phyloP scores from a whole-genome alignment of 2,329 filamentous ascomycete species.

The Colletotrichum sp. region DNA sequence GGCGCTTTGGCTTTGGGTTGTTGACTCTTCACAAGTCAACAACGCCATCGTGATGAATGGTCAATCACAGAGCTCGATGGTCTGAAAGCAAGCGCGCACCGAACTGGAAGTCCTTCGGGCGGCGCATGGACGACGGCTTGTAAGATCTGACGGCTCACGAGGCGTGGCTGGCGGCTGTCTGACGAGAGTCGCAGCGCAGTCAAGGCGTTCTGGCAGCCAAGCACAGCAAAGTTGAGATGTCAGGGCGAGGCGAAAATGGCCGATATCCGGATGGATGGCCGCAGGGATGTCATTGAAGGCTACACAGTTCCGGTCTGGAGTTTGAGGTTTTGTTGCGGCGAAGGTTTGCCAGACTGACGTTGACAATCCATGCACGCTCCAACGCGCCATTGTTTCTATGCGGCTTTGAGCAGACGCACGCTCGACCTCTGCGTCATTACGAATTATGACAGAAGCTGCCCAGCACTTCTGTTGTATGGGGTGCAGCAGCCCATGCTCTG shows the following conservation, averaged over 20 bases:
- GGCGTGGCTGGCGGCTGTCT: neutral
- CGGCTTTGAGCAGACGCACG: neutral
- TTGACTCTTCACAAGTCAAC: neutral
- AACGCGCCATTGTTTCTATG: neutral
- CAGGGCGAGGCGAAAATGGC: neutral
- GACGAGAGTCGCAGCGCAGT: neutral
- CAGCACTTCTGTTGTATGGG: neutral
- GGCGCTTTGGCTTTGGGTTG: neutral
- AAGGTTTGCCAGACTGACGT: neutral
- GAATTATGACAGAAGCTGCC: conserved; percentile 3
- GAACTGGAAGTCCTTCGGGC: neutral
- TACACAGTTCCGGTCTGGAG: conserved; percentile 5
- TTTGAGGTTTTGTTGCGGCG: conserved; percentile 3
- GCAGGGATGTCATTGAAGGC: neutral
- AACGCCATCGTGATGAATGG: neutral
- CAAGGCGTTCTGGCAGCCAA: neutral
- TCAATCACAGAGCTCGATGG: neutral
- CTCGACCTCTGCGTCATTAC: neutral
- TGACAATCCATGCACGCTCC: conserved; percentile 1
- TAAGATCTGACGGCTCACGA: conserved; percentile 9
- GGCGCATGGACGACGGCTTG: neutral
- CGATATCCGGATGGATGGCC: neutral
- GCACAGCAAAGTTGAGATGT: neutral
- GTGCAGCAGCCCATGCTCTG: conserved; percentile 2
- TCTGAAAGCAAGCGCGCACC: neutral